These are phyloP conservation scores for Hura crepitans DNA, from an alignment of 441 rosid genomes.

Conservation along the genomic window DNA sequence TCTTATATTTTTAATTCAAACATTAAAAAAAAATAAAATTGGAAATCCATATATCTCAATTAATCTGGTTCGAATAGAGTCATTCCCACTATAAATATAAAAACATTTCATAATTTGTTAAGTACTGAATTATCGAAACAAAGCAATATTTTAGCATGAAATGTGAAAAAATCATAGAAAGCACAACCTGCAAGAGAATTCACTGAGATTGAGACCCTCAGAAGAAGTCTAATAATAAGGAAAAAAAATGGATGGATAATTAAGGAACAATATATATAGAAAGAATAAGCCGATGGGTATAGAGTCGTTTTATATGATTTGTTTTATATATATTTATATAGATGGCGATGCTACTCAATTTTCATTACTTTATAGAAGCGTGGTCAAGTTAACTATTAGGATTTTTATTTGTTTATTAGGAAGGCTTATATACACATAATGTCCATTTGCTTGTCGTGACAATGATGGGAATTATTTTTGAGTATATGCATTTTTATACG, in stretches of 20 bases:
- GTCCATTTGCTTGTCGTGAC: constrained; percentile 19
- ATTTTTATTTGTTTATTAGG: not conserved
- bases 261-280: constrained; percentile 22
- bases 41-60: too few relatives aligned
- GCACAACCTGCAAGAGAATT: too few relatives aligned
- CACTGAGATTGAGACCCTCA: constrained; percentile 27
- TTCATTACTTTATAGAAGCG: not conserved
- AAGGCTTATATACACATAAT: not conserved
- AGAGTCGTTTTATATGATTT: not conserved
- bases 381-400: not conserved
- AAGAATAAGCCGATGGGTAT: not conserved
- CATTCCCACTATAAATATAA: too few relatives aligned
- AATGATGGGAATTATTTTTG: not conserved
- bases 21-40: too few relatives aligned
- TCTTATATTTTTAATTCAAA: too few relatives aligned
- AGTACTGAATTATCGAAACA: too few relatives aligned
- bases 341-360: not conserved
- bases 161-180: too few relatives aligned
- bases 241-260: constrained; percentile 18
- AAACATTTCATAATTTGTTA: too few relatives aligned
- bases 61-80: too few relatives aligned
- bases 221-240: constrained; percentile 13
- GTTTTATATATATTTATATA: not conserved
- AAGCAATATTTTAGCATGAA: too few relatives aligned
- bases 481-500: too few relatives aligned